Base-by-base conservation (phyloP, 495 filamentous ascomycete species). In the Evansstolkia leycettana region DNA sequence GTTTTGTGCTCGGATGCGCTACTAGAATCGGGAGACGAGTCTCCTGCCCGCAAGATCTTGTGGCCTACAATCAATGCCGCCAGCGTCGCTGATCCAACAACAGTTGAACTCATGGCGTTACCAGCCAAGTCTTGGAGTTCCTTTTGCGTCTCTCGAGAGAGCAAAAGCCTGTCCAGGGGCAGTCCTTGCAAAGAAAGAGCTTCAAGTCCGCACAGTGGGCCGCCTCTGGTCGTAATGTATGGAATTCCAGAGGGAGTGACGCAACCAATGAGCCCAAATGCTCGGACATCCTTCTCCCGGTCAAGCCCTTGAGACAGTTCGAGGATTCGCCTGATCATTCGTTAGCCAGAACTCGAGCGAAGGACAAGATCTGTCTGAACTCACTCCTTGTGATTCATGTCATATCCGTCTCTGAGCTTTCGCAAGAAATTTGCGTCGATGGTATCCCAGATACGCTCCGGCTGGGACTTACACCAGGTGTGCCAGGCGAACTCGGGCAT, bases 101-200 rank as follows among this genome's bases (percentile, higher is more conserved):
- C 78, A 0, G 84, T 80, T 2, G 78, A 72, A 2, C 70, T 72
- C 85, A 93, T 93, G 1, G 85, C 85, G 48, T 93, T 93, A 0
- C 85, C 85, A 2, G 80, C 82, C 5, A 93, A 62, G 39, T 87
- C 73, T 34, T 76, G 73, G 6, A 85, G 59, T 17, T 90, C 64
- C 7, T 60, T 57, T 26, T 82, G 67, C 0, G 64, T 72, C 44
- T 90, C 79, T 23, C 64, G 63, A 1, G 73, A 76, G 4, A 88
- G 55, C 1, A 77, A 53, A 10, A 90, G 51, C 11, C 68, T 64
- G 25, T 76, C 52, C 3, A 80, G 44, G 0, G 82, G 79, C 25
- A 93, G 50, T 0, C 84, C 85, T 55, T 92, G 85, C 15, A 92
- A 58, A 6, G 58, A 50, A 11, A 90, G 60, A 4, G 70, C 60